These are phyloP conservation scores for Arxiozyma telluris DNA, from an alignment of 1,139 yeast genomes.

Conservation along the genomic window DNA sequence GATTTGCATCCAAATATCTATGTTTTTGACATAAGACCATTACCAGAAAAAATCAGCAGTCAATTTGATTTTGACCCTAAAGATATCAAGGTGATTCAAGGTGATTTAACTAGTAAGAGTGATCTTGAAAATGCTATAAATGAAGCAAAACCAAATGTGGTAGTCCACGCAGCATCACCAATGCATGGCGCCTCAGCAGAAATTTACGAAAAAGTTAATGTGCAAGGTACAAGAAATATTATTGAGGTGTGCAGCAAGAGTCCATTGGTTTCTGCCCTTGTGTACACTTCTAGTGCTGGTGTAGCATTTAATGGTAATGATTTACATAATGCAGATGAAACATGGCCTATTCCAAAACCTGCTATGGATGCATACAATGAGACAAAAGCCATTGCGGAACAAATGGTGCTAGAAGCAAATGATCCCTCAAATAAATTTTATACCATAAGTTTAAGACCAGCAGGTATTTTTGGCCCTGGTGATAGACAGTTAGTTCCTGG, in stretches of 20 bases:
- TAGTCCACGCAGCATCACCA: constrained; percentile 96
- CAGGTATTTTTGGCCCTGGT: constrained; percentile 98
- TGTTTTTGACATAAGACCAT: constrained; percentile 84
- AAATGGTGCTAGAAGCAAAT: constrained; percentile 65
- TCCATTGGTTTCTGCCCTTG: constrained; percentile 53
- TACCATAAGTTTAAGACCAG: constrained; percentile 88
- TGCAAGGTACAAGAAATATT: constrained; percentile 75
- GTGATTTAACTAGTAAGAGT: constrained; percentile 70
- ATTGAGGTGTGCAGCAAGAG: constrained; percentile 45
- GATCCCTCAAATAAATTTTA: constrained; percentile 43
- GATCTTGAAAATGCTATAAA: constrained; percentile 62
- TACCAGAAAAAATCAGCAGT: constrained; percentile 59
- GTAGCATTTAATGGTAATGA: constrained; percentile 93
- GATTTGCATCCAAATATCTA: constrained; percentile 47
- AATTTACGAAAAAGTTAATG: constrained; percentile 82
- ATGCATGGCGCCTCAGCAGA: constrained; percentile 77
- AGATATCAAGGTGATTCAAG: constrained; percentile 55
- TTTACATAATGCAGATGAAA: constrained; percentile 82
- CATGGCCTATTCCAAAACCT: constrained; percentile 82
- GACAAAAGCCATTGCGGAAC: constrained; percentile 90
- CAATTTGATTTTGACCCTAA: constrained; percentile 65
- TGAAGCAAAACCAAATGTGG: constrained; percentile 54
- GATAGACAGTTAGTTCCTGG: constrained; percentile 96
- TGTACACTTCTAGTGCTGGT: constrained; percentile 95
- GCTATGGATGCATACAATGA: constrained; percentile 97